Conservation (phyloP, 306 rosid species). For the Trifolium subterraneum region DNA sequence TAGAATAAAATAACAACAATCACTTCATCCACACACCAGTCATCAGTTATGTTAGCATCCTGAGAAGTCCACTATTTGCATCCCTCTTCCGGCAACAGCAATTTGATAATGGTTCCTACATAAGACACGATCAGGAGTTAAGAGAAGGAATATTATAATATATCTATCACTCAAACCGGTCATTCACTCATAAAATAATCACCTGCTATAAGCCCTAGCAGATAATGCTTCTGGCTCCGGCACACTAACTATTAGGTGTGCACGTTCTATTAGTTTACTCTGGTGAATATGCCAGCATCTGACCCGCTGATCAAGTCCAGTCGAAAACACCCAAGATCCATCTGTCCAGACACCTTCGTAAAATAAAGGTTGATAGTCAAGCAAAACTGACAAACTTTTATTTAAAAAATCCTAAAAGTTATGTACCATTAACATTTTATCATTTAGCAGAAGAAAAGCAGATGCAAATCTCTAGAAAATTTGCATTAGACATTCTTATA, state of each 20-base stretch:
- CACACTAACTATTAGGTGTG: conserved; percentile 71
- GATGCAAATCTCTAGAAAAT: conserved; percentile 6
- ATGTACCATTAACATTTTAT: conserved; percentile 17
- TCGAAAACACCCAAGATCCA: conserved; percentile 90
- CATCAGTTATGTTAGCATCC: conserved; percentile 38
- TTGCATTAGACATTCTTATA: conserved; percentile 7
- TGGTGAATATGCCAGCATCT: conserved; percentile 79
- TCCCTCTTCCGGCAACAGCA: conserved; percentile 94
- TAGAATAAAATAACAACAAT: conserved; percentile 8
- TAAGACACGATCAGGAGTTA: conserved; percentile 19
- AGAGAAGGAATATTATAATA: conserved; percentile 26
- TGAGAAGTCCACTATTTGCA: conserved; percentile 84
- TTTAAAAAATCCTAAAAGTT: conserved; percentile 17
- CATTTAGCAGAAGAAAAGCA: conserved; percentile 14
- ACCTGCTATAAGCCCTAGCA: conserved; percentile 83
- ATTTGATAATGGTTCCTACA: conserved; percentile 84
- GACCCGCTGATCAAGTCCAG: conserved; percentile 97
- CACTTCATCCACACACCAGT: conserved; percentile 40
- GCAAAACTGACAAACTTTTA: background rate
- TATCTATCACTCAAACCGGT: conserved; percentile 26
- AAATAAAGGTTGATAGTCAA: conserved; percentile 40
- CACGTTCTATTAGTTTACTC: conserved; percentile 64
- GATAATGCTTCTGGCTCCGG: conserved; percentile 95
- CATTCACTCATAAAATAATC: conserved; percentile 33
- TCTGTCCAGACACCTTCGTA: conserved; percentile 95